Evolutionary conservation across 83 land plant genomes (phyloP).

Genomic region (Thuja plicata): DNA sequence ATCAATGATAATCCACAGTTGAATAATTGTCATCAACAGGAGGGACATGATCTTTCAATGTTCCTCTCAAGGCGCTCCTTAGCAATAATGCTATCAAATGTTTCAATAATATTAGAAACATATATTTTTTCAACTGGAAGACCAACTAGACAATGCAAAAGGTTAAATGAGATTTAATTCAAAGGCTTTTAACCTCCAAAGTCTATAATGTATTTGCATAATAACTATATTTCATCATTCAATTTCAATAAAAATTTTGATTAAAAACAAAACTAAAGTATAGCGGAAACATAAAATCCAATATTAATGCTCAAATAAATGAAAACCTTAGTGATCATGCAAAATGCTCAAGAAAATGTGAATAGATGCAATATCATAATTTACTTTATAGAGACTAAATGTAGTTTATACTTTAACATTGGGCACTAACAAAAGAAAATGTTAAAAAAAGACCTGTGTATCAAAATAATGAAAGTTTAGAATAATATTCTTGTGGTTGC

Average conservation of each 20-base stretch:
- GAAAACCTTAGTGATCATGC: not conserved
- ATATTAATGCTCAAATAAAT: not conserved
- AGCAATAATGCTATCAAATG: conserved; percentile 76
- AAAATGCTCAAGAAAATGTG: not conserved
- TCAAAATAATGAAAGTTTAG: not conserved
- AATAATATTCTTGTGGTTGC: not conserved
- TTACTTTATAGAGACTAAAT: not conserved
- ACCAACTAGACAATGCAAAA: not conserved
- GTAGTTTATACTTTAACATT: not conserved
- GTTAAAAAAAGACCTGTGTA: not conserved
- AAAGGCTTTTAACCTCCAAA: not conserved
- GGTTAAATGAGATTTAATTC: not conserved
- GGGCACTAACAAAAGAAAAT: not conserved
- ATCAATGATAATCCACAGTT: too few relatives aligned
- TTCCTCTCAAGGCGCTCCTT: conserved; percentile 93
- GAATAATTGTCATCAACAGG: too few relatives aligned
- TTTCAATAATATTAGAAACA: conserved; percentile 3
- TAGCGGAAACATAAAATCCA: not conserved
- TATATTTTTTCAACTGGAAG: not conserved
- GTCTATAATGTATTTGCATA: not conserved
- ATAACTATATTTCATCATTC: not conserved
- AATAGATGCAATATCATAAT: not conserved
- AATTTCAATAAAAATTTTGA: not conserved
- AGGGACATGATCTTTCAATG: conserved; percentile 46
- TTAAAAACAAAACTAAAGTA: not conserved